Evolutionary conservation across 305 asterid genomes (phyloP), one percentile per base, ranked within the genome.

Genomic region (Solanum hybrid): DNA sequence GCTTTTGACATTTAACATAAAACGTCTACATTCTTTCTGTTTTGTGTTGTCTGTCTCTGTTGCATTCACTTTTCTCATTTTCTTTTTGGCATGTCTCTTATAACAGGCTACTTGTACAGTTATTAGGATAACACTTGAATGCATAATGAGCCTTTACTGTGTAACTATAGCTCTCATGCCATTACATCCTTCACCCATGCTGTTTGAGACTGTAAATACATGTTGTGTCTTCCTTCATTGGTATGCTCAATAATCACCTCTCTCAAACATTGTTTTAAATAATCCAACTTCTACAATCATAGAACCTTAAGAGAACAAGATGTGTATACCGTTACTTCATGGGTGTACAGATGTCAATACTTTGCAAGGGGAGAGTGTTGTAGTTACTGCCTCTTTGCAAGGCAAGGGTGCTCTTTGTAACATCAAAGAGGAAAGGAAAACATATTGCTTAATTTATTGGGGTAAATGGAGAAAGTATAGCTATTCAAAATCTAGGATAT

Each of bases 71-170:
- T 31, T 78, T 29, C 29, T 56, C 31, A 51, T 51, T 84, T 84
- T 5, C 75, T 29, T 84, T 42, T 84, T 11, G 32, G 76, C 32
- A 11, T 1, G 42, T 85, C 87, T 31, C 31, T 56, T 31, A 51
- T 56, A 19, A 19, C 34, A 36, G 31, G 5, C 31, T 51, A 51
- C 31, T 51, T 24, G 35, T 31, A 56, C 3, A 31, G 75, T 19
- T 84, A 84, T 31, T 51, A 51, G 87, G 87, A 84, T 51, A 10
- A 51, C 75, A 84, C 87, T 84, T 51, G 87, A 81, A 81, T 81
- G 76, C 87, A 31, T 84, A 5, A 22, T 84, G 42, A 84, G 42
- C 76, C 76, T 31, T 84, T 42, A 27, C 37, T 10, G 10, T 42
- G 72, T 27, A 81, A 29, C 27, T 27, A 1, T 81, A 42, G 72